Evolutionary conservation across 129 eudicot genomes (phyloP), one percentile per base, ranked within the genome.

Genomic region (Tagetes patula): DNA sequence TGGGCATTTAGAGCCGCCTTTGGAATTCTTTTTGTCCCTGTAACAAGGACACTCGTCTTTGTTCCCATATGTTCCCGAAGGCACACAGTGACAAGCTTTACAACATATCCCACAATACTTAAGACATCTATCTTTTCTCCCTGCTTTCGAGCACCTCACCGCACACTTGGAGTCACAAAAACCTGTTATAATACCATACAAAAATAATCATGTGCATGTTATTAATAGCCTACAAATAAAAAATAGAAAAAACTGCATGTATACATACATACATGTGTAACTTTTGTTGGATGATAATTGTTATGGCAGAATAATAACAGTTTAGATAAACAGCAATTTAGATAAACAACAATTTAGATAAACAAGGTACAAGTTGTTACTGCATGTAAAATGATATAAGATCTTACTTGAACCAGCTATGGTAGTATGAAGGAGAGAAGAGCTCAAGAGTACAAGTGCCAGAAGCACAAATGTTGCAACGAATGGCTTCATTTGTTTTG

Each of bases 391-490:
- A 34, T 6, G 12, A 32, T 37, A 14, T n/a, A 40, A 5, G 14
- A 67, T 10, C 84, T 87, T 87, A 87, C 94, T 70, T 69, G 90
- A 82, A 69, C 66, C 87, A 65, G 90, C 95, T 58, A 78, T 75
- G 75, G 89, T 81, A 71, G 83, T 64, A 30, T 81, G 83, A 42
- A 88, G 36, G 40, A 83, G 72, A 58, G 80, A 85, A 69, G 86
- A 82, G 59, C 64, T 72, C 64, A 85, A 74, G 47, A 88, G 62
- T 75, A 88, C 73, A 60, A 80, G 58, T 65, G 81, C 61, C 52
- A 83, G 7, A 60, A 87, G 81, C 62, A 85, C 56, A 53, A 65
- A 67, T 32, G 81, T 77, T 67, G 74, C 62, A 63, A 65, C 59
- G 72, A 64, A 30, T 72, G 49, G 71, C 83, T 78, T 85, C 95